phyloP scores from a whole-genome alignment of 768 basidiomycete species.

The Kockovaella imperatae region DNA sequence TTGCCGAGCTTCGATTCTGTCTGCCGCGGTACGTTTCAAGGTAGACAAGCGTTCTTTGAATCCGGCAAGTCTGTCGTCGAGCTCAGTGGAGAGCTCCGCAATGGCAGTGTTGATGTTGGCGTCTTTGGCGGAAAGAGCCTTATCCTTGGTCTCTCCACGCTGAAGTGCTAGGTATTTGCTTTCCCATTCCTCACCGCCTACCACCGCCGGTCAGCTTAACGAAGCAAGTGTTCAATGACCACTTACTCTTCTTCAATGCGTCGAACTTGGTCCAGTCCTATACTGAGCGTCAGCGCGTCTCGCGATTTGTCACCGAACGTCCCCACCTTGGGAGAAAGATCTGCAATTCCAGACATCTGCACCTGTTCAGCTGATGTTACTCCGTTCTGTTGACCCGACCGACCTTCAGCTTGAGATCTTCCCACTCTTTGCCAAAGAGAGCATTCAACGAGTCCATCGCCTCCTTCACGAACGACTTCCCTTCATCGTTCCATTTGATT shows the following conservation, averaged over 20 bases:
- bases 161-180: conserved; percentile 8
- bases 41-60: conserved; percentile 29
- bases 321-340: conserved; percentile 22
- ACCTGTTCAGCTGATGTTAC: background rate
- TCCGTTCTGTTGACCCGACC: background rate
- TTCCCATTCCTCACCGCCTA: conserved; percentile 7
- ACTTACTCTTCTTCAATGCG: conserved; percentile 11
- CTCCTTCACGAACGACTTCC: conserved; percentile 10
- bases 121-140: conserved; percentile 5
- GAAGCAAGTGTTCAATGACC: background rate
- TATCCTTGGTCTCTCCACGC: conserved; percentile 8
- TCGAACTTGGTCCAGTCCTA: conserved; percentile 14
- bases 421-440: conserved; percentile 13
- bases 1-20: conserved; percentile 28
- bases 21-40: conserved; percentile 25
- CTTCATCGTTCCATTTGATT: conserved; percentile 6
- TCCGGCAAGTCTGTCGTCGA: conserved; percentile 30
- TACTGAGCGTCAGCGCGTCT: background rate
- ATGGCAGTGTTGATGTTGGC: conserved; percentile 13
- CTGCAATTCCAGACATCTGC: conserved; percentile 30
- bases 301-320: background rate
- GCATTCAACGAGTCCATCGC: conserved; percentile 9
- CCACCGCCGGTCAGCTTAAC: background rate
- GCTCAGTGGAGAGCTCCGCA: conserved; percentile 22
- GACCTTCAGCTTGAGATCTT: conserved; percentile 19